These are phyloP conservation scores for Metarhizium rileyi DNA, from an alignment of 2,329 filamentous ascomycete species.

Conservation along the genomic window DNA sequence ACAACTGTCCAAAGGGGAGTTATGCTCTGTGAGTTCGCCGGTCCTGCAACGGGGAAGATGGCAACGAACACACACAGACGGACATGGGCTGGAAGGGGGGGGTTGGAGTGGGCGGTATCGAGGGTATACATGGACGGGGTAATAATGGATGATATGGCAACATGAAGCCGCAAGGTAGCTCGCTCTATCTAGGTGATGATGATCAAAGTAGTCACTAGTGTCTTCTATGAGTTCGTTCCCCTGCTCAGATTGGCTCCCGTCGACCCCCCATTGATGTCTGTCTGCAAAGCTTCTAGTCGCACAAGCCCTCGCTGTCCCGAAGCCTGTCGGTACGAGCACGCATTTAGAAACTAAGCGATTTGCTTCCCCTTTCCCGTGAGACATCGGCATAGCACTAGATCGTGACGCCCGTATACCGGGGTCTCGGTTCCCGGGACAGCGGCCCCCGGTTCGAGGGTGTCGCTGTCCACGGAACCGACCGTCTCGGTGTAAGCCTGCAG, in stretches of 20 bases:
- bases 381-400: not conserved
- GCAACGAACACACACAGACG: too few relatives aligned
- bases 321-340: not conserved
- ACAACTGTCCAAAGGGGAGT: not conserved
- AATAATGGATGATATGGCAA: too few relatives aligned
- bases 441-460: not conserved
- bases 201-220: too few relatives aligned
- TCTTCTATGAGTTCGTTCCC: too few relatives aligned
- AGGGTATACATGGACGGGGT: too few relatives aligned
- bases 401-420: conserved; percentile 2
- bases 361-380: not conserved
- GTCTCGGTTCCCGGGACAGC: conserved; percentile 1
- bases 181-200: too few relatives aligned
- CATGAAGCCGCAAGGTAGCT: too few relatives aligned
- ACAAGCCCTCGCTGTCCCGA: too few relatives aligned
- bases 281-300: too few relatives aligned
- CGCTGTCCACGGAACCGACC: not conserved
- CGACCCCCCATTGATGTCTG: too few relatives aligned
- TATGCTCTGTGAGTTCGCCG: not conserved
- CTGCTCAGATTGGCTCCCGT: too few relatives aligned
- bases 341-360: not conserved
- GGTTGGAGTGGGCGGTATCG: not conserved
- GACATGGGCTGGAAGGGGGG: not conserved
- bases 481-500: not conserved
- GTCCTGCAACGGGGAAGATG: not conserved